Conservation (phyloP, 768 basidiomycete species). For the Podaxis sp. region DNA sequence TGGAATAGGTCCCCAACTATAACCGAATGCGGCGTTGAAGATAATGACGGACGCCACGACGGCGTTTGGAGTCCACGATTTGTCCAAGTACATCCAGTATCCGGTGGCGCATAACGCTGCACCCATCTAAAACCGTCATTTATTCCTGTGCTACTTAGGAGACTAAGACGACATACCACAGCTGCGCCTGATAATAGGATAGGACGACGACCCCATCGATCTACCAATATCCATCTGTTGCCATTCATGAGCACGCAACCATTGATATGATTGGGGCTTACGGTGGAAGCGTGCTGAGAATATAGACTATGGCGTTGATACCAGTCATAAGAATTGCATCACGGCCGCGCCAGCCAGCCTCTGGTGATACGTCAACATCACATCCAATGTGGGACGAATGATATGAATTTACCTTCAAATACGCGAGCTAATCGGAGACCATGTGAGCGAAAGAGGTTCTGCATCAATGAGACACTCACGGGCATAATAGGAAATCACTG, state of each 20-base stretch:
- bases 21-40: slow-evolving; percentile 91
- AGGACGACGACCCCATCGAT: slow-evolving; percentile 79
- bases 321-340: slow-evolving; percentile 92
- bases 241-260: neutral
- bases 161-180: slow-evolving; percentile 42
- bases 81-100: slow-evolving; percentile 87
- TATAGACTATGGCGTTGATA: slow-evolving; percentile 76
- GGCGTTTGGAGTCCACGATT: slow-evolving; percentile 74
- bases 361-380: slow-evolving; percentile 35
- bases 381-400: neutral
- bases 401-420: slow-evolving; percentile 65
- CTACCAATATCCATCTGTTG: slow-evolving; percentile 86
- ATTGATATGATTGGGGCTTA: slow-evolving; percentile 31
- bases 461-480: slow-evolving; percentile 49
- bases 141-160: neutral
- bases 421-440: slow-evolving; percentile 56
- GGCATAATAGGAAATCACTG: slow-evolving; percentile 90
- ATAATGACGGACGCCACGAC: slow-evolving; percentile 86
- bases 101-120: slow-evolving; percentile 73
- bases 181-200: slow-evolving; percentile 82
- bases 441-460: neutral
- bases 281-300: slow-evolving; percentile 76
- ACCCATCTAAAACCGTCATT: slow-evolving; percentile 61
- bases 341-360: slow-evolving; percentile 89
- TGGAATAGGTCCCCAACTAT: slow-evolving; percentile 82